These are phyloP conservation scores for Paraphoma chrysanthemicola DNA, from an alignment of 2,329 filamentous ascomycete genomes.

Conservation along the genomic window DNA sequence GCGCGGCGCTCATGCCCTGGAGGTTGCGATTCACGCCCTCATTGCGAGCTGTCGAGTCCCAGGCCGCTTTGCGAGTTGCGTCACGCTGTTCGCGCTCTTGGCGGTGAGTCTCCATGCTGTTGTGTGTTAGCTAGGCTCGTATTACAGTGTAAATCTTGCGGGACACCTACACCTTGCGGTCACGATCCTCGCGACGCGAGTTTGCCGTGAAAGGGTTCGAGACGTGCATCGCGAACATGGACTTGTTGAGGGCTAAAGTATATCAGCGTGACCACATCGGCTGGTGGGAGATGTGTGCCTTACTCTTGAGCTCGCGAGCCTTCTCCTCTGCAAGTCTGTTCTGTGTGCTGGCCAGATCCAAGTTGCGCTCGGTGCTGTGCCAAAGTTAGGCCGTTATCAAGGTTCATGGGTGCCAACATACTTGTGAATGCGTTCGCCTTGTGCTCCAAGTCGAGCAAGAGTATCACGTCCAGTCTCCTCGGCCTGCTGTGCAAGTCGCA, in stretches of 20 bases:
- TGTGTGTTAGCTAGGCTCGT: conserved; percentile 46
- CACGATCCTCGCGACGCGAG: conserved; percentile 53
- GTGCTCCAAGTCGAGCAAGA: conserved; percentile 36
- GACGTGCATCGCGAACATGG: conserved; percentile 88
- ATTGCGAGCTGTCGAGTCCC: conserved; percentile 38
- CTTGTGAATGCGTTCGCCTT: conserved; percentile 47
- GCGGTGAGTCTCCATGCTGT: conserved; percentile 68
- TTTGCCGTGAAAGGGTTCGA: conserved; percentile 68
- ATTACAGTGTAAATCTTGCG: conserved; percentile 58
- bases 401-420: not conserved
- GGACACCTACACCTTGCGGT: conserved; percentile 67
- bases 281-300: not conserved
- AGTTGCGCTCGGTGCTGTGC: conserved; percentile 67
- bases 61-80: conserved; percentile 61
- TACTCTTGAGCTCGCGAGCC: conserved; percentile 78
- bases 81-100: conserved; percentile 64
- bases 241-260: conserved; percentile 70
- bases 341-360: conserved; percentile 80
- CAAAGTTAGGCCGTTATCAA: conserved; percentile 39
- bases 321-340: conserved; percentile 81
- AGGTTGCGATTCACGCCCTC: conserved; percentile 27
- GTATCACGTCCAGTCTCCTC: conserved; percentile 70
- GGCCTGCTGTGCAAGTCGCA: conserved; percentile 67
- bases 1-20: conserved; percentile 14
- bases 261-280: not conserved